A percentile compares a stretch with the other conserved stretches of the same genome.
Conservation (phyloP, 2,329 filamentous ascomycete genomes). For the Myriangium duriaei region DNA sequence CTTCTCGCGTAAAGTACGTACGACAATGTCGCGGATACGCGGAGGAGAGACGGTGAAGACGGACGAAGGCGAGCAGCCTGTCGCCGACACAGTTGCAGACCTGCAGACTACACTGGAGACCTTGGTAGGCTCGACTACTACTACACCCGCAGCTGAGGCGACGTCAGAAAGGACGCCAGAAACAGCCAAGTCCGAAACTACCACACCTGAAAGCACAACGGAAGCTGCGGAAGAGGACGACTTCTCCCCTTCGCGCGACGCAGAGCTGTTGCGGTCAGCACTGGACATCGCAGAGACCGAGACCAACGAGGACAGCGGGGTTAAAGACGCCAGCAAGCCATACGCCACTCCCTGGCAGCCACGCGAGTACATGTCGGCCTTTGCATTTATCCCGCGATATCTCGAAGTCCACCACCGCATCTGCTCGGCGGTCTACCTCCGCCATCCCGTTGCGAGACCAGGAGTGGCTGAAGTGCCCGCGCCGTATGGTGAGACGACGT, state of each 20-base stretch:
- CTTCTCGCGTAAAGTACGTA: slow-evolving; percentile 55
- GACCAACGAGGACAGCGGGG: slow-evolving; percentile 22
- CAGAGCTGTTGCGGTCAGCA: slow-evolving; percentile 41
- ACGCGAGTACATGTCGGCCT: slow-evolving; percentile 74
- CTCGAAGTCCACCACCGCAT: slow-evolving; percentile 97
- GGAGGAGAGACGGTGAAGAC: slow-evolving; percentile 11
- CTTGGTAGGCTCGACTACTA: slow-evolving; percentile 34
- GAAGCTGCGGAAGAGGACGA: slow-evolving; percentile 24
- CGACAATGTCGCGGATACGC: slow-evolving; percentile 45
- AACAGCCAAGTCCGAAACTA: not conserved
- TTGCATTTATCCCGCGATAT: slow-evolving; percentile 90
- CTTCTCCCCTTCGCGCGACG: slow-evolving; percentile 39
- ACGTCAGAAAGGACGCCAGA: slow-evolving; percentile 8
- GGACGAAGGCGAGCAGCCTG: slow-evolving; percentile 9
- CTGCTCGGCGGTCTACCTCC: slow-evolving; percentile 86
- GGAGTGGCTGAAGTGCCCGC: slow-evolving; percentile 65
- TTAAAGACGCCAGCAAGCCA: slow-evolving; percentile 62
- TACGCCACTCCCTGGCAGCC: slow-evolving; percentile 89
- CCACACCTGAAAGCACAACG: slow-evolving; percentile 16
- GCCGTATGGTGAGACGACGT: slow-evolving; percentile 59
- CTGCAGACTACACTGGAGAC: slow-evolving; percentile 25
- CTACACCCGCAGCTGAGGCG: slow-evolving; percentile 16
- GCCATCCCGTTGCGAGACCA: slow-evolving; percentile 80
- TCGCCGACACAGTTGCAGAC: slow-evolving; percentile 18
- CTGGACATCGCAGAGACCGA: slow-evolving; percentile 57